phyloP scores from a whole-genome alignment of 257 asterid genomes.

The Gynochthodes officinalis region DNA sequence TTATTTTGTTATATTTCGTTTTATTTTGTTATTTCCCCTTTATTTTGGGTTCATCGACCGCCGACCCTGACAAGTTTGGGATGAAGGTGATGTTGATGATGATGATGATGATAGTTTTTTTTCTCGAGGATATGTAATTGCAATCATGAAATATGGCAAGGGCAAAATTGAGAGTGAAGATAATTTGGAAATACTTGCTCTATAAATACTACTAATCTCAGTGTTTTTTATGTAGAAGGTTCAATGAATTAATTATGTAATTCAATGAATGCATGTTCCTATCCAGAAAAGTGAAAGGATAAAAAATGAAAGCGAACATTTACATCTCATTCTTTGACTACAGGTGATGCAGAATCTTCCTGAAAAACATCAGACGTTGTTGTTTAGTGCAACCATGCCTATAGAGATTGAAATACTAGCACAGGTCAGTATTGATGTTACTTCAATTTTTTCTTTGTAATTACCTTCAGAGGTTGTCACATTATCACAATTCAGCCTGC shows the following conservation, averaged over 20 bases:
- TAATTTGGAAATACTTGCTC: background rate
- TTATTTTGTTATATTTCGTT: too few relatives aligned
- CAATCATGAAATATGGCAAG: background rate
- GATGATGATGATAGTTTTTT: too few relatives aligned
- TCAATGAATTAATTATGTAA: background rate
- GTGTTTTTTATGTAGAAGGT: background rate
- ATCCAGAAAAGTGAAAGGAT: background rate
- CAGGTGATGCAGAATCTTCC: constrained; percentile 90
- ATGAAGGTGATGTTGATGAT: too few relatives aligned
- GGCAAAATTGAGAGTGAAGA: background rate
- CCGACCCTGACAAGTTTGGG: too few relatives aligned
- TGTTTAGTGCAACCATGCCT: constrained; percentile 96
- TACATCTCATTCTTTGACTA: constrained; percentile 18
- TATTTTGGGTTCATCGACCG: too few relatives aligned
- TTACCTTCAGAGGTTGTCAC: background rate
- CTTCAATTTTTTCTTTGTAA: background rate
- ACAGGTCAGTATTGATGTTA: constrained; percentile 43
- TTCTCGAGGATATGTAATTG: background rate
- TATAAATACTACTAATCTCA: background rate
- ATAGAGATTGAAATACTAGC: constrained; percentile 84
- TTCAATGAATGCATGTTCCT: background rate
- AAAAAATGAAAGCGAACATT: background rate
- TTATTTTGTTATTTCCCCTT: too few relatives aligned
- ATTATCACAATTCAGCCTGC: background rate
- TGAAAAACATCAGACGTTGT: constrained; percentile 70